Evolutionary conservation across 331 rosid genomes (phyloP), one percentile per base, ranked within the genome.

Genomic region (Prunus yedoensis): DNA sequence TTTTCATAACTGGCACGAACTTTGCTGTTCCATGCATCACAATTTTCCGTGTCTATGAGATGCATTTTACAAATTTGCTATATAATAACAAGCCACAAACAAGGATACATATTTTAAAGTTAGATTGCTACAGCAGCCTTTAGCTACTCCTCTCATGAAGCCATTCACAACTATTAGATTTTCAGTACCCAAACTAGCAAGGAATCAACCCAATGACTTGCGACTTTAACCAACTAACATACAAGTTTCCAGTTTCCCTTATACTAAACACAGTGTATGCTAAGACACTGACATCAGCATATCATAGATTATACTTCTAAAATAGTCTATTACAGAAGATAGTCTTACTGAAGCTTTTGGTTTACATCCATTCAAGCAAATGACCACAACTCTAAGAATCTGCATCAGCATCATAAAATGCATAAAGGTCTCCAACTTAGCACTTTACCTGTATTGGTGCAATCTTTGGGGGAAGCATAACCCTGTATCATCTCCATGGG

Each of bases 391-490:
- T 14, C 12, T 49, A 50, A 12, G 23, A 20, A 27, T n/a, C 18
- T 50, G 35, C n/a, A 14, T 20, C 9, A 4, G 16, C 54, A 20
- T 56, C 61, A 60, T 12, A 71, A 23, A 45, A 71, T 21, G 74
- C 35, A 64, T 23, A 16, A 54, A 68, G 70, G 49, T 65, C 82
- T 75, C 56, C 63, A 78, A 75, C 23, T 57, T 56, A 89, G 94
- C 89, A 70, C 58, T 60, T 30, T 60, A 89, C 97, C 90, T 90
- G 97, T 78, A 85, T 80, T 0, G 92, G 98, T 50, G 97, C 91
- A 82, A 91, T 30, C 88, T 86, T 94, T 49, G 96, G 98, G 67
- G 98, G 98, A 78, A 94, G 95, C 93, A 90, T 89, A 94, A 81
- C 25, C 97, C 96, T 12, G 91, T 87, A 76, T 91, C 97, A 80